These are phyloP conservation scores for Carpinus fangiana DNA, from an alignment of 306 rosid species.

Conservation along the genomic window DNA sequence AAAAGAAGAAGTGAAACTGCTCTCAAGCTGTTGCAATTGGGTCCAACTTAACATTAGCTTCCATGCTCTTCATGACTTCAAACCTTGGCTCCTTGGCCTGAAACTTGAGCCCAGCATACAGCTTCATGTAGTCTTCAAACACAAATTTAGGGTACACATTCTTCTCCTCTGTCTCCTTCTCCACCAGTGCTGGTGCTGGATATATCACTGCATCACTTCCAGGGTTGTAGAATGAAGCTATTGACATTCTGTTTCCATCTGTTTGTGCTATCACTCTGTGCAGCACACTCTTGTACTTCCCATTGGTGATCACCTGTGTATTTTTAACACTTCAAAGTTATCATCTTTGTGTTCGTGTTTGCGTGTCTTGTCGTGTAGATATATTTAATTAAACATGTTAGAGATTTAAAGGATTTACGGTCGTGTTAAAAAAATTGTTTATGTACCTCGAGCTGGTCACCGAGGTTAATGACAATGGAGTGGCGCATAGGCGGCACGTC, in stretches of 20 bases:
- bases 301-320: constrained; percentile 77
- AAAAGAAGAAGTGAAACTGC: background rate
- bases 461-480: constrained; percentile 79
- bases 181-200: constrained; percentile 75
- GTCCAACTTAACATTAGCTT: constrained; percentile 40
- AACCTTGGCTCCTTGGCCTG: constrained; percentile 89
- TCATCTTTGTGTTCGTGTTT: too few species aligned
- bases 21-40: constrained; percentile 68
- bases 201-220: constrained; percentile 83
- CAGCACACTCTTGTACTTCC: constrained; percentile 85
- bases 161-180: constrained; percentile 61
- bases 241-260: constrained; percentile 76
- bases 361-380: too few species aligned
- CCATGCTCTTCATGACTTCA: constrained; percentile 66
- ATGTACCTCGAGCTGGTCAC: constrained; percentile 88
- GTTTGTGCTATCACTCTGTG: constrained; percentile 87
- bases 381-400: too few species aligned
- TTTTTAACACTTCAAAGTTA: too few species aligned
- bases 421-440: background rate
- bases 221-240: constrained; percentile 94
- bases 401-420: too few species aligned
- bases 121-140: constrained; percentile 89
- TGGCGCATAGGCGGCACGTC: constrained; percentile 94
- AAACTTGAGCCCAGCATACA: constrained; percentile 66
- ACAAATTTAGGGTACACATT: constrained; percentile 84